Percentiles rank a stretch among this genome's conserved stretches.
Evolutionary conservation across 2,329 filamentous ascomycete genomes (phyloP).

Genomic region (Fusarium domesticum): DNA sequence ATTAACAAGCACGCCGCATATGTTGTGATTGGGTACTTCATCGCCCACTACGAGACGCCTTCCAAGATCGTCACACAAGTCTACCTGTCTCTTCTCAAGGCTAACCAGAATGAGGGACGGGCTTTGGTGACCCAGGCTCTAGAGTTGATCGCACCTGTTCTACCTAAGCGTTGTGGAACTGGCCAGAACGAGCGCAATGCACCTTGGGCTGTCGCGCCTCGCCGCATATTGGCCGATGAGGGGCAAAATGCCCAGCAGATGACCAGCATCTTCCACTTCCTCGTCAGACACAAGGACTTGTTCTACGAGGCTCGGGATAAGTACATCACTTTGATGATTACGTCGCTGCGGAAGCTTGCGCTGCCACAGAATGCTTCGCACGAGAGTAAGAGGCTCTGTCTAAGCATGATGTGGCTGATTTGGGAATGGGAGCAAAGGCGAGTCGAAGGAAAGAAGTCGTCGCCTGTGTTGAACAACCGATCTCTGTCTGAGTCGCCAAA

Average conservation of each 20-base stretch:
- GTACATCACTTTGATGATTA: constrained; percentile 84
- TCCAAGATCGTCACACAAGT: constrained; percentile 95
- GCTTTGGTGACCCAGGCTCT: constrained; percentile 90
- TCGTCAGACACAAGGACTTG: constrained; percentile 85
- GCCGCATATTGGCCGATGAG: constrained; percentile 89
- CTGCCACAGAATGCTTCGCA: constrained; percentile 78
- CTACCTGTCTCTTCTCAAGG: constrained; percentile 84
- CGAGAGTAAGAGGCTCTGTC: constrained; percentile 85
- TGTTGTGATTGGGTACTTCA: constrained; percentile 95
- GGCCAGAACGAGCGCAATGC: constrained; percentile 69
- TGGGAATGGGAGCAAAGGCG: constrained; percentile 90
- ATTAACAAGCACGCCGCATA: constrained; percentile 99
- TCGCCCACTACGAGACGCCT: constrained; percentile 93
- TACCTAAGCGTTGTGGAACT: constrained; percentile 77
- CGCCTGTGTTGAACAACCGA: constrained; percentile 24
- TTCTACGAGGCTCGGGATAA: constrained; percentile 96
- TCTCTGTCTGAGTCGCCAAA: constrained; percentile 67
- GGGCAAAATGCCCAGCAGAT: constrained; percentile 93
- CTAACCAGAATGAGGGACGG: constrained; percentile 92
- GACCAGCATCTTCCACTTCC: constrained; percentile 95
- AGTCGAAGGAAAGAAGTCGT: constrained; percentile 58
- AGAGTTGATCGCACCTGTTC: constrained; percentile 89
- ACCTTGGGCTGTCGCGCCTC: constrained; percentile 84
- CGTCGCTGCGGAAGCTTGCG: constrained; percentile 84
- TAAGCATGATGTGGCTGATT: constrained; percentile 87